Evolutionary conservation across 1,139 yeast species (phyloP).

Genomic region (Tardiomyces depauwii): DNA sequence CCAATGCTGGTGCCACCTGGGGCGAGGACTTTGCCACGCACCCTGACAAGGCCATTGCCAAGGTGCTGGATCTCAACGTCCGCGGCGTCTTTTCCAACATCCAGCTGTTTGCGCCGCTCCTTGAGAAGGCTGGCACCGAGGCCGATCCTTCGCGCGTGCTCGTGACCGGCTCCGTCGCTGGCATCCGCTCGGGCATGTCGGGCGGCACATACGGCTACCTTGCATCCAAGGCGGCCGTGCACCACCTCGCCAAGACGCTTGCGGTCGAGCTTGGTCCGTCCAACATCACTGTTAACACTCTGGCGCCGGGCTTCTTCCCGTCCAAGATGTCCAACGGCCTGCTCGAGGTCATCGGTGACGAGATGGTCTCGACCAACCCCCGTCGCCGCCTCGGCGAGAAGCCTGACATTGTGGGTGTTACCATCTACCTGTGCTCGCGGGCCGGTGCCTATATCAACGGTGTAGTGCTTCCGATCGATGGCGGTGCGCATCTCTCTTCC

Average conservation of each 20-base stretch:
- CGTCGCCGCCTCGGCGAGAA: conserved; percentile 52
- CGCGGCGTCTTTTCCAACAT: conserved; percentile 63
- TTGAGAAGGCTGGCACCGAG: conserved; percentile 42
- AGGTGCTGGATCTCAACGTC: conserved; percentile 54
- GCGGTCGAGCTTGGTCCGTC: conserved; percentile 86
- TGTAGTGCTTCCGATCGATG: conserved; percentile 63
- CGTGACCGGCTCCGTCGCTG: conserved; percentile 52
- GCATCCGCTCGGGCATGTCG: conserved; percentile 31
- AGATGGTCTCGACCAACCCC: conserved; percentile 41
- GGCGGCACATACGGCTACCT: conserved; percentile 63
- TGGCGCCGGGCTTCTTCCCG: conserved; percentile 77
- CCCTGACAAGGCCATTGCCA: conserved; percentile 51
- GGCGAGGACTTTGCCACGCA: conserved; percentile 56
- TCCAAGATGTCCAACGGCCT: conserved; percentile 67
- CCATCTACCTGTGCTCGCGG: conserved; percentile 46
- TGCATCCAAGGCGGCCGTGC: conserved; percentile 71
- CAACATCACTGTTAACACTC: conserved; percentile 64
- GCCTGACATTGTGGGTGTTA: conserved; percentile 50
- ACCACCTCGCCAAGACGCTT: conserved; percentile 55
- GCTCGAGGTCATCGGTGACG: conserved; percentile 39
- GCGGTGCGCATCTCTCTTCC: conserved; percentile 37
- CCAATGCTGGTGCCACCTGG: conserved; percentile 80
- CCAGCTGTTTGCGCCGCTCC: conserved; percentile 48
- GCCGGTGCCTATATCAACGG: conserved; percentile 61
- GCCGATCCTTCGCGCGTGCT: conserved; percentile 58